These are phyloP conservation scores for Penicillium sp. DNA, from an alignment of 2,329 filamentous ascomycete genomes.

Conservation along the genomic window DNA sequence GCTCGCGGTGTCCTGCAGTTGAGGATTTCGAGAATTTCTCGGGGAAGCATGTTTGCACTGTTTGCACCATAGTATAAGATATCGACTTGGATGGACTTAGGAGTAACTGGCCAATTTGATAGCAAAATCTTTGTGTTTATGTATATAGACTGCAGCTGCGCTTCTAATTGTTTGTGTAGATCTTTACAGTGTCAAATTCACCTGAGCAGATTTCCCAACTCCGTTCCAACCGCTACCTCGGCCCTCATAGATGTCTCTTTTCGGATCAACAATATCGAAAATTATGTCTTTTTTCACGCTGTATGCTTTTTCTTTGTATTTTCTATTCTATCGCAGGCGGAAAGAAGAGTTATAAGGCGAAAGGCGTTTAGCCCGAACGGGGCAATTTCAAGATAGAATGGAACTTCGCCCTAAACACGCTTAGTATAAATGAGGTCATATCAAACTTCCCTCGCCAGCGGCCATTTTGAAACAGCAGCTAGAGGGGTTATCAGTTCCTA, in stretches of 20 bases:
- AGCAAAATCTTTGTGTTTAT: not conserved
- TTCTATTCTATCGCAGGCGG: too few relatives aligned
- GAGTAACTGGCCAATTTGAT: not conserved
- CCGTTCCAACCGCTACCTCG: not conserved
- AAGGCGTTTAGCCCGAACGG: too few relatives aligned
- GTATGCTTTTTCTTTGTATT: too few relatives aligned
- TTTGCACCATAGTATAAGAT: slow-evolving; percentile 25
- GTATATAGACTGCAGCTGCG: not conserved
- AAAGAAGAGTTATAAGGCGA: too few relatives aligned
- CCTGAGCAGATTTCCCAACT: not conserved
- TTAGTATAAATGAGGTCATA: too few relatives aligned
- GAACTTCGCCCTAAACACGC: too few relatives aligned
- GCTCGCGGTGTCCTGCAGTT: slow-evolving; percentile 12
- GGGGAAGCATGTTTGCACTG: slow-evolving; percentile 21
- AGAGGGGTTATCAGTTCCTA: too few relatives aligned
- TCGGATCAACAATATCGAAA: too few relatives aligned
- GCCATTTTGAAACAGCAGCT: too few relatives aligned
- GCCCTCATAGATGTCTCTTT: not conserved
- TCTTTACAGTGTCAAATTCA: not conserved
- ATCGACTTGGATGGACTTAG: not conserved
- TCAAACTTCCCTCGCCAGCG: too few relatives aligned
- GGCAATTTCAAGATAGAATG: too few relatives aligned
- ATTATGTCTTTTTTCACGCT: too few relatives aligned
- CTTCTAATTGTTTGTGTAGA: not conserved
- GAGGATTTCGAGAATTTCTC: slow-evolving; percentile 32